Percentiles rank a stretch among this genome's conserved stretches.
These are phyloP conservation scores for Solanum dulcamara DNA, from an alignment of 257 asterid species.

Conservation along the genomic window DNA sequence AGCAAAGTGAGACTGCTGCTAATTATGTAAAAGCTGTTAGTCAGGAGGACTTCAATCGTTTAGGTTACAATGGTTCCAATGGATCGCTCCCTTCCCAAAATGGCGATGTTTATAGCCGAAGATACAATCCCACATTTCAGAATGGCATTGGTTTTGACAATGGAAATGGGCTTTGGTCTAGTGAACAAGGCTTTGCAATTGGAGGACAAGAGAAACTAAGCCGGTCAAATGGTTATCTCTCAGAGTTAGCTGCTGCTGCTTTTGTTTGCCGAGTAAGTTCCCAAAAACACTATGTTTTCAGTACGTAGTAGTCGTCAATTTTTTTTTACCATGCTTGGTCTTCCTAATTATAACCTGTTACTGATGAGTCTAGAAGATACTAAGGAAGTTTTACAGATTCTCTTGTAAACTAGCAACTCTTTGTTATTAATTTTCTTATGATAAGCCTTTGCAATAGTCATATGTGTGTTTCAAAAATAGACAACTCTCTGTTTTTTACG, in stretches of 20 bases:
- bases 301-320: neutral
- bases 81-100: slow-evolving; percentile 20
- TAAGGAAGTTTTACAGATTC: neutral
- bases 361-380: neutral
- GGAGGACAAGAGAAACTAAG: slow-evolving; percentile 95
- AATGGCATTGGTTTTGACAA: slow-evolving; percentile 94
- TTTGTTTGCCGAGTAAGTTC: slow-evolving; percentile 85
- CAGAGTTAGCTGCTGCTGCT: slow-evolving; percentile 98
- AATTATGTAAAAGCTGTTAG: slow-evolving; percentile 78
- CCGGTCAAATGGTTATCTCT: slow-evolving; percentile 67
- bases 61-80: slow-evolving; percentile 17
- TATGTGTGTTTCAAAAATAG: neutral
- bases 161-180: slow-evolving; percentile 82
- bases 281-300: neutral
- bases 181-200: slow-evolving; percentile 88
- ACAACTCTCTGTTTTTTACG: neutral
- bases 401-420: neutral
- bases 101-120: slow-evolving; percentile 27
- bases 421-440: neutral
- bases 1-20: slow-evolving; percentile 83
- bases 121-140: slow-evolving; percentile 53
- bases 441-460: neutral
- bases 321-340: neutral
- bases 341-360: neutral
- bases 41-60: slow-evolving; percentile 36